Conservation (phyloP, 352 stramenopile species). For the Phytophthora meadii region DNA sequence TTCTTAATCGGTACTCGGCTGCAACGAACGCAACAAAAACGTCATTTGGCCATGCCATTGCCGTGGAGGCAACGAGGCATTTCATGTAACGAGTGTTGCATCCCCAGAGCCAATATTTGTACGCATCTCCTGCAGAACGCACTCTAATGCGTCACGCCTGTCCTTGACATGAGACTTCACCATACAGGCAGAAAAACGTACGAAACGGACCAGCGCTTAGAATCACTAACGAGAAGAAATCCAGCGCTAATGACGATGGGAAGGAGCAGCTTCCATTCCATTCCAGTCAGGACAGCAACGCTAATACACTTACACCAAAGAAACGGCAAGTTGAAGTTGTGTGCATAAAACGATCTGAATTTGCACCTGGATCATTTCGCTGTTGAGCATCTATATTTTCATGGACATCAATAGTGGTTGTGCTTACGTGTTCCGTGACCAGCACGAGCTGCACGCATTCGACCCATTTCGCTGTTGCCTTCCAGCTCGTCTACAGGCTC, state of each 20-base stretch:
- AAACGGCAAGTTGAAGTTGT: conserved; percentile 7
- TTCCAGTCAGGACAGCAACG: background rate
- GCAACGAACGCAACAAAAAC: conserved; percentile 5
- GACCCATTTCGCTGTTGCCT: conserved; percentile 39
- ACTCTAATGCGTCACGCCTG: background rate
- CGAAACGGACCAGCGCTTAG: background rate
- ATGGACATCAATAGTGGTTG: conserved; percentile 30
- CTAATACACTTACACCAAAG: background rate
- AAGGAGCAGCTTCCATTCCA: no score
- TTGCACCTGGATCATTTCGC: no score
- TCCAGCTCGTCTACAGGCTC: conserved; percentile 44
- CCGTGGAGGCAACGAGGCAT: no score
- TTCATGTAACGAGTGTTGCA: no score
- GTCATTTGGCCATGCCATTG: background rate
- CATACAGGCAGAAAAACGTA: no score
- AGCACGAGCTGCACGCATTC: conserved; percentile 36
- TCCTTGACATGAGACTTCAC: background rate
- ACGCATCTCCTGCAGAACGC: no score
- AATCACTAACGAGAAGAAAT: background rate
- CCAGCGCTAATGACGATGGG: background rate
- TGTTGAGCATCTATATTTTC: no score
- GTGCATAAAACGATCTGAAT: background rate
- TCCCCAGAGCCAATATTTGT: no score
- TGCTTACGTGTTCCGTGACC: conserved; percentile 26
- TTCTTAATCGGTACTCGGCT: background rate